A percentile compares a stretch with the other conserved stretches of the same genome.
phyloP scores from a whole-genome alignment of 2,329 filamentous ascomycete species.

The Fusarium mangiferae region DNA sequence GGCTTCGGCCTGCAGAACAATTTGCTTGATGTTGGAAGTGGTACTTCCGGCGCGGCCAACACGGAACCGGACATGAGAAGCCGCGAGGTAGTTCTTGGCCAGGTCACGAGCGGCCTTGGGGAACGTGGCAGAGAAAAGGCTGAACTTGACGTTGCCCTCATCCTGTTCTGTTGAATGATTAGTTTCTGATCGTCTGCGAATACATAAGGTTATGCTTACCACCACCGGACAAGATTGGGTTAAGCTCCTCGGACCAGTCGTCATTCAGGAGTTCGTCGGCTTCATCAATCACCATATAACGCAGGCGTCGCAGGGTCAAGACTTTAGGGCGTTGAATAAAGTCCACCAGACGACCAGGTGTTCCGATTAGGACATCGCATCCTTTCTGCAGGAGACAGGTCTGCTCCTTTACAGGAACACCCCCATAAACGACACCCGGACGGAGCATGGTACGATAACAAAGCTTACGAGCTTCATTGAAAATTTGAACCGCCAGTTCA shows the following conservation, averaged over 20 bases:
- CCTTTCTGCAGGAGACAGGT: slow-evolving; percentile 79
- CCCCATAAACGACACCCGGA: slow-evolving; percentile 89
- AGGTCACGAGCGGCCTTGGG: slow-evolving; percentile 81
- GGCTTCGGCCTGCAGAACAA: slow-evolving; percentile 74
- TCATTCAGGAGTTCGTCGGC: slow-evolving; percentile 89
- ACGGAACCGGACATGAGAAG: slow-evolving; percentile 80
- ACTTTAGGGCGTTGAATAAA: slow-evolving; percentile 79
- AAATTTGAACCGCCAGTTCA: slow-evolving; percentile 93
- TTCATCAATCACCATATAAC: slow-evolving; percentile 88
- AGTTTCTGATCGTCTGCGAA: slow-evolving; percentile 32
- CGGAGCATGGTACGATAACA: slow-evolving; percentile 96
- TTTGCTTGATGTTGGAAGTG: slow-evolving; percentile 84
- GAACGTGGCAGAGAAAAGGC: slow-evolving; percentile 97
- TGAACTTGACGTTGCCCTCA: slow-evolving; percentile 72
- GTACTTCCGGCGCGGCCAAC: slow-evolving; percentile 89
- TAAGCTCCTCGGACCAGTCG: slow-evolving; percentile 82
- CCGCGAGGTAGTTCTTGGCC: slow-evolving; percentile 78
- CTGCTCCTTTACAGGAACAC: slow-evolving; percentile 77
- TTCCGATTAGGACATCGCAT: slow-evolving; percentile 89
- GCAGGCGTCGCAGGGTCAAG: slow-evolving; percentile 79
- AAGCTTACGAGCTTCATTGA: slow-evolving; percentile 90
- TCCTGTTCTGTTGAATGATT: slow-evolving; percentile 71
- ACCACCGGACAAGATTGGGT: slow-evolving; percentile 80
- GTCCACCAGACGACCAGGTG: slow-evolving; percentile 86
- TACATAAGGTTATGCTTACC: slow-evolving; percentile 64